Conservation (phyloP, 2,329 filamentous ascomycete genomes). For the Talaromyces islandicus region DNA sequence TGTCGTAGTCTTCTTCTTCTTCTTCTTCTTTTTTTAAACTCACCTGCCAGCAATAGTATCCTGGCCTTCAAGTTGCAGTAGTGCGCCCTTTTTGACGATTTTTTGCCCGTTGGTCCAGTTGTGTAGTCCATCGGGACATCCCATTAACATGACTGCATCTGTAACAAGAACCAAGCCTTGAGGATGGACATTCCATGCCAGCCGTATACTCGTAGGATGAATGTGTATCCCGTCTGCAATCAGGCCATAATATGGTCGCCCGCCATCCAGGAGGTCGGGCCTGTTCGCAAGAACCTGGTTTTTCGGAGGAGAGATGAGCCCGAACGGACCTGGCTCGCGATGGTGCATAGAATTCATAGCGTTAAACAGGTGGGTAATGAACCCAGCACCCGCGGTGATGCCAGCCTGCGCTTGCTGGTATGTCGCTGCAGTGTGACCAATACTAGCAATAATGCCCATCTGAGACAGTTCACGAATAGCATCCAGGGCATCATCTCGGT, state of each 20-base stretch:
- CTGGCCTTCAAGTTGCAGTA: slow-evolving; percentile 11
- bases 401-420: slow-evolving; percentile 8
- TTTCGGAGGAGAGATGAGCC: slow-evolving; percentile 6
- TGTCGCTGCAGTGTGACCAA: slow-evolving; percentile 12
- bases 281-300: background rate
- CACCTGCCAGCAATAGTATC: slow-evolving; percentile 31
- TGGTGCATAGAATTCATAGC: slow-evolving; percentile 14
- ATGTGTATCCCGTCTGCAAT: slow-evolving; percentile 15
- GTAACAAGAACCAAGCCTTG: slow-evolving; percentile 13
- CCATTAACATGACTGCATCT: slow-evolving; percentile 14
- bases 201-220: slow-evolving; percentile 11
- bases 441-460: slow-evolving; percentile 10
- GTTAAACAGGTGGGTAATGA: slow-evolving; percentile 14
- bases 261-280: slow-evolving; percentile 14
- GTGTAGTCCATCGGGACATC: slow-evolving; percentile 13
- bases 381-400: slow-evolving; percentile 8
- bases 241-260: slow-evolving; percentile 13
- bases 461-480: slow-evolving; percentile 10
- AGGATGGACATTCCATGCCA: slow-evolving; percentile 11
- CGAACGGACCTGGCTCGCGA: slow-evolving; percentile 12
- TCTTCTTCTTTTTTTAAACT: no score
- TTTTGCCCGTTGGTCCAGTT: slow-evolving; percentile 11
- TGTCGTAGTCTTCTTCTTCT: no score
- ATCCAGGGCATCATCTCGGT: slow-evolving; percentile 12
- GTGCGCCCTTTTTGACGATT: slow-evolving; percentile 10